A percentile compares a stretch with the other conserved stretches of the same genome.
phyloP scores from a whole-genome alignment of 768 basidiomycete genomes.

The Agrocybe praecox region DNA sequence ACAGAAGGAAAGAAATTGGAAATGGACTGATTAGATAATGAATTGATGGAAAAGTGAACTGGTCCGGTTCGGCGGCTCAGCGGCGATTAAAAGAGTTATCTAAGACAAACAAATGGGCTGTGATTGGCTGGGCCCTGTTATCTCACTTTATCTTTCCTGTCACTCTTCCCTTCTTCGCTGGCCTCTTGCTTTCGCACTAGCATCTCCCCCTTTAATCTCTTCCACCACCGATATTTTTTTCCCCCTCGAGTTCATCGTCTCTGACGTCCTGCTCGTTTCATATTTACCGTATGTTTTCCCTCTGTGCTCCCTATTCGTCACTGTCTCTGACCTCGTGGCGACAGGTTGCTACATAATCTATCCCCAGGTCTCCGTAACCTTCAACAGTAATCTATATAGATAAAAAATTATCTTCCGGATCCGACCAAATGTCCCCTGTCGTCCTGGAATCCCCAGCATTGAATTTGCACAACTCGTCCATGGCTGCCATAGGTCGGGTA shows the following conservation, averaged over 20 bases:
- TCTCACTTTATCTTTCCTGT: slow-evolving; percentile 27
- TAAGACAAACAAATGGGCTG: slow-evolving; percentile 28
- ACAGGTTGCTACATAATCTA: slow-evolving; percentile 9
- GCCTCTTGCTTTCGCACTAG: slow-evolving; percentile 23
- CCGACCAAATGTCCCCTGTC: slow-evolving; percentile 51
- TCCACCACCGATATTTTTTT: slow-evolving; percentile 7
- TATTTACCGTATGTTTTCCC: background rate
- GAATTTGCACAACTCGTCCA: slow-evolving; percentile 48
- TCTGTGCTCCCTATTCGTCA: background rate
- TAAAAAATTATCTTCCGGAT: slow-evolving; percentile 11
- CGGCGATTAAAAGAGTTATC: slow-evolving; percentile 20
- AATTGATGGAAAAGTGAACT: slow-evolving; percentile 2
- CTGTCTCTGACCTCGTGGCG: slow-evolving; percentile 3
- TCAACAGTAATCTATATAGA: slow-evolving; percentile 3
- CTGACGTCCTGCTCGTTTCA: slow-evolving; percentile 4
- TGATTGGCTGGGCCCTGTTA: slow-evolving; percentile 36
- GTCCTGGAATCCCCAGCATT: slow-evolving; percentile 56
- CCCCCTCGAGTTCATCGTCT: slow-evolving; percentile 15
- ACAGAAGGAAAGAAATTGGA: background rate
- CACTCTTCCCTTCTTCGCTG: slow-evolving; percentile 15
- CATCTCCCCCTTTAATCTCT: slow-evolving; percentile 15
- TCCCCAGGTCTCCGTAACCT: slow-evolving; percentile 4
- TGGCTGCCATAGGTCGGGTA: slow-evolving; percentile 46
- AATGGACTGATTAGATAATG: slow-evolving; percentile 4
- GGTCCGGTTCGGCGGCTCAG: slow-evolving; percentile 12